A percentile compares a stretch with the other conserved stretches of the same genome.
Evolutionary conservation across 2,329 filamentous ascomycete species (phyloP).

Genomic region (Aspergillus sp.): DNA sequence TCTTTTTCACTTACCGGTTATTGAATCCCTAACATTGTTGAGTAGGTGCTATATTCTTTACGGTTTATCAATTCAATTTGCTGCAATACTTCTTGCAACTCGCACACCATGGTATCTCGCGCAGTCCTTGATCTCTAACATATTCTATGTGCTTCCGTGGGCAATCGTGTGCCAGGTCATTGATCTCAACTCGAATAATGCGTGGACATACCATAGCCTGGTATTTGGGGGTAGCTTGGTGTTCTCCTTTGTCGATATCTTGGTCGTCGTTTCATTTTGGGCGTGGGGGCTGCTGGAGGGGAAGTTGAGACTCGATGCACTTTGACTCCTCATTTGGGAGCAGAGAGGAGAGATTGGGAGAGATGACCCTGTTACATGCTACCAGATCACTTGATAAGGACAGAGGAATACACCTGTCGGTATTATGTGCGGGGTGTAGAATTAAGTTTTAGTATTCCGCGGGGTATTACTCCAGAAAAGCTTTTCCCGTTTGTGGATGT

Average conservation of each 20-base stretch:
- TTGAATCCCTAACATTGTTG: too few relatives aligned
- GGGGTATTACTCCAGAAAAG: neutral
- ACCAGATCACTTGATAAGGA: too few relatives aligned
- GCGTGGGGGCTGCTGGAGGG: slow-evolving; percentile 2
- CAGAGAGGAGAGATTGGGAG: too few relatives aligned
- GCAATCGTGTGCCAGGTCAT: slow-evolving; percentile 52
- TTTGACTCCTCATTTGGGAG: neutral
- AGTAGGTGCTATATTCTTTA: too few relatives aligned
- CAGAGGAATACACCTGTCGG: too few relatives aligned
- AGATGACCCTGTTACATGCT: too few relatives aligned
- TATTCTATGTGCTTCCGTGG: slow-evolving; percentile 70
- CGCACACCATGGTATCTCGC: too few relatives aligned
- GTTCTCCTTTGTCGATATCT: slow-evolving; percentile 21
- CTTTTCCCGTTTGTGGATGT: neutral
- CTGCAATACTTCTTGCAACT: too few relatives aligned
- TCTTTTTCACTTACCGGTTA: too few relatives aligned
- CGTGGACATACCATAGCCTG: slow-evolving; percentile 24
- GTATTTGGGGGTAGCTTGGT: slow-evolving; percentile 24
- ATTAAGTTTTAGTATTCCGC: neutral
- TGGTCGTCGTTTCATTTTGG: slow-evolving; percentile 9
- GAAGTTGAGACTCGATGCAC: neutral
- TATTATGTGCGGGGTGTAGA: too few relatives aligned
- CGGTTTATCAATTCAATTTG: too few relatives aligned
- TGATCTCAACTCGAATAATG: slow-evolving; percentile 8
- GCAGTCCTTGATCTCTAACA: slow-evolving; percentile 40